Percentiles rank a stretch among this genome's conserved stretches.
phyloP scores from a whole-genome alignment of 345 rosid genomes.

The Combretum micranthum region DNA sequence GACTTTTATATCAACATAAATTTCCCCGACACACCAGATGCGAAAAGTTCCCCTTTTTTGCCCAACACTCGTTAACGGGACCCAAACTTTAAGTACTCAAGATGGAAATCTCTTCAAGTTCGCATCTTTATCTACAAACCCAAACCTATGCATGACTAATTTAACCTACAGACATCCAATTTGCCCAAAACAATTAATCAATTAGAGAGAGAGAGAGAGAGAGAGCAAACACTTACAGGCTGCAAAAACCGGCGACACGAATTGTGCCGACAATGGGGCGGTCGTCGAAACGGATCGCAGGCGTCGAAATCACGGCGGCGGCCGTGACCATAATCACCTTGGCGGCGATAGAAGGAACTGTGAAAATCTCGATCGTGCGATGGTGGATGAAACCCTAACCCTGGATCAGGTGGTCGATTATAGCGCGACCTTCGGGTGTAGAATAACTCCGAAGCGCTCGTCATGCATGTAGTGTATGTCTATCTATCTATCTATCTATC shows the following conservation, averaged over 20 bases:
- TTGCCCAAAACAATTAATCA: not conserved
- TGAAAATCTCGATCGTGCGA: slow-evolving; percentile 31
- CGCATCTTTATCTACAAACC: too few relatives aligned
- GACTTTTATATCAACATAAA: too few relatives aligned
- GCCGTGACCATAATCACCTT: slow-evolving; percentile 14
- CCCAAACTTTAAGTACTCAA: too few relatives aligned
- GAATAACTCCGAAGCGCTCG: slow-evolving; percentile 90
- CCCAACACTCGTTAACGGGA: too few relatives aligned
- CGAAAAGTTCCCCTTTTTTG: too few relatives aligned
- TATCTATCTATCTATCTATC: not conserved
- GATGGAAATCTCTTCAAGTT: too few relatives aligned
- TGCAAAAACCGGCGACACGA: slow-evolving; percentile 22
- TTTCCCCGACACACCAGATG: too few relatives aligned
- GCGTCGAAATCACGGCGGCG: slow-evolving; percentile 56
- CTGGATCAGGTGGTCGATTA: slow-evolving; percentile 40
- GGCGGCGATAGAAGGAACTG: slow-evolving; percentile 33
- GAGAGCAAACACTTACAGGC: slow-evolving; percentile 27
- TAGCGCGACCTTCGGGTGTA: slow-evolving; percentile 71
- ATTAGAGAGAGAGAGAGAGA: not conserved
- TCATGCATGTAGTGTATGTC: slow-evolving; percentile 33
- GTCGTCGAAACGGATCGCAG: slow-evolving; percentile 52
- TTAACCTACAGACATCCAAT: too few relatives aligned
- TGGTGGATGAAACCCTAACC: slow-evolving; percentile 25
- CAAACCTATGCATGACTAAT: too few relatives aligned
- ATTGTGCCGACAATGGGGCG: slow-evolving; percentile 36